Evolutionary conservation across 2,329 filamentous ascomycete genomes (phyloP), one percentile per base, ranked within the genome.

Genomic region (Phoma sp.): DNA sequence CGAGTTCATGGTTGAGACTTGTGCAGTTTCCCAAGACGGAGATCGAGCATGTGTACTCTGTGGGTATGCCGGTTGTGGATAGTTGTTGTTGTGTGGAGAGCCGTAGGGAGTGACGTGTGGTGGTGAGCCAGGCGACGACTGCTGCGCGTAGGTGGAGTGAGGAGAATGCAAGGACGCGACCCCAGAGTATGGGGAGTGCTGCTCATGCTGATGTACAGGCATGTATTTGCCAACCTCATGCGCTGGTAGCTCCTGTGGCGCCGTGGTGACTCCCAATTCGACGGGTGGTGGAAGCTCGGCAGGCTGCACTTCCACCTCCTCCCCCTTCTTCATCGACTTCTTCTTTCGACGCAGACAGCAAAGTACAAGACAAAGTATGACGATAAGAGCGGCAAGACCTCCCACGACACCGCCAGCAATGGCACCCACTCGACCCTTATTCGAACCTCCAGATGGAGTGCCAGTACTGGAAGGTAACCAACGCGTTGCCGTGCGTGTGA

Each of bases 401-500:
- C 77, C 77, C 6, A 77, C 65, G 8, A 72, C 70, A 23, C 75
- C 75, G 33, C 77, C 77, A 29, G 70, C 73, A 30, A 79, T 78
- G 7, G 73, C 69, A 4, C 67, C 74, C 3, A 71, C 62, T 30
- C 73, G 71, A 2, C 58, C 66, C 33, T 69, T 70, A 4, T 59
- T 61, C 10, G 57, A 52, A 1, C 32, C 41, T 18, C 42, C 38
- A 29, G 49, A 35, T 18, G 52, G 55, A 10, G 61, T 52, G 5
- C 61, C 46, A 2, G 73, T 71, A 11, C 64, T 52, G 1, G 62
- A 65, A 14, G 62, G 62, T 39, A 81, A 62, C 6, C 69, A 58
- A 18, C 84, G 78, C 3, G 83, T 87, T 0, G 85, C 78, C 6
- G 79, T 77, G 27, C 85, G 78, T 8, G 72, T 67, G 2, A 78